Evolutionary conservation across 2,329 filamentous ascomycete genomes (phyloP).

Genomic region (Fusarium burgessii): DNA sequence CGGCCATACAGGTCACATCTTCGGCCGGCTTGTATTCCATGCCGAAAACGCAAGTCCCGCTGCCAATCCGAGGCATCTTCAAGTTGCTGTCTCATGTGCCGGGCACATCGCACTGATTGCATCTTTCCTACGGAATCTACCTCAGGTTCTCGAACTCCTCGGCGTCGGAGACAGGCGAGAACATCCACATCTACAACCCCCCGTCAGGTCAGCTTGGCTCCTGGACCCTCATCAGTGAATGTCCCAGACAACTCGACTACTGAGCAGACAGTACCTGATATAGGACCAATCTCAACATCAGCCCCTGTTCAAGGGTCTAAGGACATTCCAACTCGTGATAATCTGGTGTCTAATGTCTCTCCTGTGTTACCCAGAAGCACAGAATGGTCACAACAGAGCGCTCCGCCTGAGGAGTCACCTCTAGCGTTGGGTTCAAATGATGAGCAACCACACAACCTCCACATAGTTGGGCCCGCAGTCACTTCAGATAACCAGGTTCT

Average conservation of each 20-base stretch:
- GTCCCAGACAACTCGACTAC: not conserved
- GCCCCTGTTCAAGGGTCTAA: not conserved
- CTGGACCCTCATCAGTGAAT: not conserved
- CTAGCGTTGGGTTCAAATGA: conserved; percentile 50
- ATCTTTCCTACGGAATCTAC: conserved; percentile 60
- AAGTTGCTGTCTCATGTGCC: conserved; percentile 66
- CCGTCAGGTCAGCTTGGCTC: not conserved
- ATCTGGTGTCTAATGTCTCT: not conserved
- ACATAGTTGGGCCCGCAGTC: conserved; percentile 70
- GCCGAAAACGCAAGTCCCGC: conserved; percentile 70
- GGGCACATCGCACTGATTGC: conserved; percentile 68
- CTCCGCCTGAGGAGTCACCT: conserved; percentile 43
- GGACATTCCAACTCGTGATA: not conserved
- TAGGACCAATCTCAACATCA: not conserved
- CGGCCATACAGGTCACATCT: conserved; percentile 72
- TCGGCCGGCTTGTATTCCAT: conserved; percentile 69
- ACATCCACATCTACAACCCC: not conserved
- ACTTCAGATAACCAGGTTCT: conserved; percentile 71
- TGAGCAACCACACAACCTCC: conserved; percentile 57
- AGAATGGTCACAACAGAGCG: conserved; percentile 4
- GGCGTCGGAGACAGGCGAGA: conserved; percentile 26
- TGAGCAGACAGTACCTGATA: not conserved
- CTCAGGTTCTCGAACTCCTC: conserved; percentile 35
- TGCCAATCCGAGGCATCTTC: conserved; percentile 68
- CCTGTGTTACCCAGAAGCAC: not conserved